Percentiles rank a stretch among this genome's conserved stretches.
Conservation (phyloP, 2,329 filamentous ascomycete genomes). For the Chaetomiaceae sp. region DNA sequence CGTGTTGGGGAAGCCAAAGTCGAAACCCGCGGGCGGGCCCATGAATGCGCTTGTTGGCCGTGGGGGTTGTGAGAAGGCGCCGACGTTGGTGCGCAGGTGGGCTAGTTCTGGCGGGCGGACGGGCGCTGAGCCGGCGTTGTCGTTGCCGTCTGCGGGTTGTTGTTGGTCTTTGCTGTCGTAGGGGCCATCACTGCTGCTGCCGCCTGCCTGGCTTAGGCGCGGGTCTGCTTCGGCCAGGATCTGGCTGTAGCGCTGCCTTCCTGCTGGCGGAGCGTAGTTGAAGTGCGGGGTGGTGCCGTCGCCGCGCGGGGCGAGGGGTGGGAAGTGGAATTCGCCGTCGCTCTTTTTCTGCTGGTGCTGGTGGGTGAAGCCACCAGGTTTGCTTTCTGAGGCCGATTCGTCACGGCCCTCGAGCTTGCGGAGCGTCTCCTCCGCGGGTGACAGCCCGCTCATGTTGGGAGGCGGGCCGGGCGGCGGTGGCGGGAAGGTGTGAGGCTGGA, state of each 20-base stretch:
- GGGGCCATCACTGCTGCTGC: constrained; percentile 9
- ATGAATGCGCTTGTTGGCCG: constrained; percentile 52
- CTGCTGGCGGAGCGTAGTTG: constrained; percentile 50
- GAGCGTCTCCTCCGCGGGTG: constrained; percentile 42
- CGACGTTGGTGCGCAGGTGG: constrained; percentile 49
- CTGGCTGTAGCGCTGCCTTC: constrained; percentile 32
- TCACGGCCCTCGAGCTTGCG: constrained; percentile 46
- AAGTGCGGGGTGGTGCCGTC: constrained; percentile 50
- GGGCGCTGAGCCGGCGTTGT: constrained; percentile 17
- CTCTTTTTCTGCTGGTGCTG: constrained; percentile 30
- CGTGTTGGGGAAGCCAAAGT: constrained; percentile 77
- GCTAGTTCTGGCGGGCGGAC: constrained; percentile 50
- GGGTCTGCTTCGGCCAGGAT: constrained; percentile 24
- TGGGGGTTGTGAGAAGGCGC: constrained; percentile 27
- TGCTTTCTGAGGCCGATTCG: constrained; percentile 38
- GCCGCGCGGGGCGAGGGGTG: constrained; percentile 45
- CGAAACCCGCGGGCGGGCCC: constrained; percentile 60
- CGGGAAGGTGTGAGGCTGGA: constrained; percentile 49
- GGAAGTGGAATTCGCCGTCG: constrained; percentile 53
- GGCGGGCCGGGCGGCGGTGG: constrained; percentile 33
- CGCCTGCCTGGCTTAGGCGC: constrained; percentile 22
- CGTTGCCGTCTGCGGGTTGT: constrained; percentile 6
- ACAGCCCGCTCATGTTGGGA: constrained; percentile 24
- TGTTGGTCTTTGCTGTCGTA: constrained; percentile 12
- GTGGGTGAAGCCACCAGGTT: constrained; percentile 27